These are phyloP conservation scores for Backusella parvicylindrica DNA, from an alignment of 192 early-diverging fungal genomes.

Conservation along the genomic window DNA sequence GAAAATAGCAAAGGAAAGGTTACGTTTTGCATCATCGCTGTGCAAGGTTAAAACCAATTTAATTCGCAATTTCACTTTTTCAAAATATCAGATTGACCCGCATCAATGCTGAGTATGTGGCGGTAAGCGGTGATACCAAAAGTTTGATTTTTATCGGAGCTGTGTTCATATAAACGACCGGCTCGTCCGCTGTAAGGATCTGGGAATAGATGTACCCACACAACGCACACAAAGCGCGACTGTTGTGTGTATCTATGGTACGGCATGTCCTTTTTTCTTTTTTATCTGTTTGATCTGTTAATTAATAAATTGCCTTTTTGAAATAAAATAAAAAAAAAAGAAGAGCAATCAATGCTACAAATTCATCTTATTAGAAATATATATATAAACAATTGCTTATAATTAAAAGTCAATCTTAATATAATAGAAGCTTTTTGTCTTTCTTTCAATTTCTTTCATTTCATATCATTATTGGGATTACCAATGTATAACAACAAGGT, in stretches of 20 bases:
- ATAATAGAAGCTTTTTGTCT: neutral
- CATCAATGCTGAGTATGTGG: neutral
- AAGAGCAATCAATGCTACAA: neutral
- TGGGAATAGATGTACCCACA: neutral
- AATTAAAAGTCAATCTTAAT: neutral
- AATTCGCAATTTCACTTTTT: neutral
- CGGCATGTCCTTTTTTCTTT: neutral
- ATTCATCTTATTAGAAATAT: neutral
- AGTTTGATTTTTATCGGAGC: neutral
- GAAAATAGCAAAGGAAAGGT: neutral
- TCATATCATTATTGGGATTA: neutral
- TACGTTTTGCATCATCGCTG: neutral
- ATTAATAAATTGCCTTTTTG: neutral
- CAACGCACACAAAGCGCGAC: neutral
- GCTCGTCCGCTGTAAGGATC: neutral
- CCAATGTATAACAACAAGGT: neutral
- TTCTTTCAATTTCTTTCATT: neutral
- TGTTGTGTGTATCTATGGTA: neutral
- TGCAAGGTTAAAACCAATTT: neutral
- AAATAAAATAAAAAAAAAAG: neutral
- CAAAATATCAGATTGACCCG: neutral
- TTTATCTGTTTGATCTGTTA: neutral
- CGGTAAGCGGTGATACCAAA: neutral
- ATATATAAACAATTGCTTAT: neutral
- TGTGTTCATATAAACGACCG: neutral